Evolutionary conservation across 2,329 filamentous ascomycete species (phyloP).

Genomic region (Microcyclospora tardicrescens): DNA sequence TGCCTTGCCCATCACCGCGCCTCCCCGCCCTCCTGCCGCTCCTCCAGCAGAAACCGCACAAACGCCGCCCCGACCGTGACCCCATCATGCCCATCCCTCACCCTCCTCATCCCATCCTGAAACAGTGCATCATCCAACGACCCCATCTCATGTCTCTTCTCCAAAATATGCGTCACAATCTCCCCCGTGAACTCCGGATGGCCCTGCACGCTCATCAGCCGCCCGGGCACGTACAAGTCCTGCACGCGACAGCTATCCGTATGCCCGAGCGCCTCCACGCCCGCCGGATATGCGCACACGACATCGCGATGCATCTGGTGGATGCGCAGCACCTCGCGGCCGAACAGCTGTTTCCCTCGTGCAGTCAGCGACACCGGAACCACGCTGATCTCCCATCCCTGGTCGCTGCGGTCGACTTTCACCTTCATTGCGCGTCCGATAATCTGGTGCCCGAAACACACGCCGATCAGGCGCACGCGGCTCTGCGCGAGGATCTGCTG

Average conservation of each 20-base stretch:
- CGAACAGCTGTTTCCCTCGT: slow-evolving; percentile 60
- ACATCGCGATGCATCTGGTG: slow-evolving; percentile 83
- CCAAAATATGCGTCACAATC: slow-evolving; percentile 58
- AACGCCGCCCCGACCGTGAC: slow-evolving; percentile 62
- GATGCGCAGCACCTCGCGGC: slow-evolving; percentile 49
- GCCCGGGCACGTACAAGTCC: slow-evolving; percentile 57
- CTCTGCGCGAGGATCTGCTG: slow-evolving; percentile 46
- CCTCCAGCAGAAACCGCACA: slow-evolving; percentile 60
- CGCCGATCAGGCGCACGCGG: slow-evolving; percentile 58
- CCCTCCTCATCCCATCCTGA: slow-evolving; percentile 54
- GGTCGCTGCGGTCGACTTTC: slow-evolving; percentile 51
- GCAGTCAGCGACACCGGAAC: slow-evolving; percentile 53
- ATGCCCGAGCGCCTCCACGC: slow-evolving; percentile 49
- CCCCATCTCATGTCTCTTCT: slow-evolving; percentile 49
- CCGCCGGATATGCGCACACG: slow-evolving; percentile 50
- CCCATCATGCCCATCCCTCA: slow-evolving; percentile 61
- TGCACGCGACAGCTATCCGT: slow-evolving; percentile 61
- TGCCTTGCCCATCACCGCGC: too few relatives aligned
- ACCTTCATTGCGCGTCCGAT: slow-evolving; percentile 58
- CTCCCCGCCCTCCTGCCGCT: slow-evolving; percentile 1
- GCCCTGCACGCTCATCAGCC: slow-evolving; percentile 66
- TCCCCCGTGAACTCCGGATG: slow-evolving; percentile 70
- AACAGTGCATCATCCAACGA: slow-evolving; percentile 59
- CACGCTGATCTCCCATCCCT: slow-evolving; percentile 75
- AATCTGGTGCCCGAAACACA: slow-evolving; percentile 85